Evolutionary conservation across 2,329 filamentous ascomycete genomes (phyloP).

Genomic region (Ophiostoma sp.): DNA sequence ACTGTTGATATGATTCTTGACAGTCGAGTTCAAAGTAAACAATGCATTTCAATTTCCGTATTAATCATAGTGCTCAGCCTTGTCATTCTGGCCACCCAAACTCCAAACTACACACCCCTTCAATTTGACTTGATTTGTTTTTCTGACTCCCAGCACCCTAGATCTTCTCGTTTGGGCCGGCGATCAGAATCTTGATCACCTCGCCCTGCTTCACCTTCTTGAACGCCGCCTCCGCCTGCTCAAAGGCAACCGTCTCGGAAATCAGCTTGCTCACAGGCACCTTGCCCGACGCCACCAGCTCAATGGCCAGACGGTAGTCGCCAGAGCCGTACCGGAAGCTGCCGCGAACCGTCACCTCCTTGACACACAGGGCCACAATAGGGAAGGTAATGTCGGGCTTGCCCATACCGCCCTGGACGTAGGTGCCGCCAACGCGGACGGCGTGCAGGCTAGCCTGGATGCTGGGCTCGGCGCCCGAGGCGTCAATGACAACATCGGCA

Average conservation of each 20-base stretch:
- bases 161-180: constrained; percentile 63
- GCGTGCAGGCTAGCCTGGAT: constrained; percentile 74
- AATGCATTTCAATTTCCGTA: background rate
- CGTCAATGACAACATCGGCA: constrained; percentile 78
- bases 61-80: background rate
- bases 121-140: no score
- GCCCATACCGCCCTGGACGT: constrained; percentile 90
- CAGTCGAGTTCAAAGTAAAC: background rate
- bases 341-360: constrained; percentile 84
- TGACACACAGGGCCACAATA: constrained; percentile 84
- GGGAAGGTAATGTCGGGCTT: constrained; percentile 85
- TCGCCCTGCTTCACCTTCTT: constrained; percentile 81
- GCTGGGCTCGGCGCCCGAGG: constrained; percentile 73
- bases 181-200: constrained; percentile 69
- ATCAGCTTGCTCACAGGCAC: constrained; percentile 83
- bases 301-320: constrained; percentile 82
- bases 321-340: constrained; percentile 88
- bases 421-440: constrained; percentile 70
- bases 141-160: constrained; percentile 17
- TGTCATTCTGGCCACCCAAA: background rate
- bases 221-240: constrained; percentile 83
- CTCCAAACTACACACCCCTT: constrained; percentile 17
- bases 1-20: background rate
- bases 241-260: constrained; percentile 73
- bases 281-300: constrained; percentile 70